Conservation (phyloP, 225 moss, liverwort and hornwort genomes). For the Marchantia polymorpha region DNA sequence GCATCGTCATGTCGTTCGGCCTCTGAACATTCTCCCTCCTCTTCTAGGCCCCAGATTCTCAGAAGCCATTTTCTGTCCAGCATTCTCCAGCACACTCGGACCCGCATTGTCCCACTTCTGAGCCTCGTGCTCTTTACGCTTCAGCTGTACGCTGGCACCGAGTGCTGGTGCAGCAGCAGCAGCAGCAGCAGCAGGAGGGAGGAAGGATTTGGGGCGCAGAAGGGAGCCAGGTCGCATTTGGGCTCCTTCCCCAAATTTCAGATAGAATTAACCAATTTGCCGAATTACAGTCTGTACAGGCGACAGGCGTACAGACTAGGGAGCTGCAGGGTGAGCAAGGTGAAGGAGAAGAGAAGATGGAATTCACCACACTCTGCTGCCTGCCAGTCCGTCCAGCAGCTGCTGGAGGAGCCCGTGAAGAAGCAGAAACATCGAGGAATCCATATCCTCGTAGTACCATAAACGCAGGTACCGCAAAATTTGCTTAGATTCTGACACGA, state of each 20-base stretch:
- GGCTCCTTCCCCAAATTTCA: not conserved
- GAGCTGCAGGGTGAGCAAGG: slow-evolving; percentile 3
- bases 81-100: not conserved
- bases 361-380: not conserved
- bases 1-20: slow-evolving; percentile 8
- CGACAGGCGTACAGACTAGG: not conserved
- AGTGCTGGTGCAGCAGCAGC: not conserved
- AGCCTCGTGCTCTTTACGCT: not conserved
- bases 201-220: not conserved
- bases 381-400: not conserved
- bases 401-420: not conserved
- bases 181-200: not conserved
- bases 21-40: not conserved
- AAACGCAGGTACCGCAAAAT: not conserved
- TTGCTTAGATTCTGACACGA: not conserved
- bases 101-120: not conserved
- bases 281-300: not conserved
- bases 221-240: not conserved
- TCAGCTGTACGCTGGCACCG: not conserved
- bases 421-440: not conserved
- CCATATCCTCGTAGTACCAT: not conserved
- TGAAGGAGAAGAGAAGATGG: not conserved
- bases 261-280: not conserved
- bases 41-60: too few relatives aligned
- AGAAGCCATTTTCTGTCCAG: too few relatives aligned